Evolutionary conservation across 257 asterid genomes (phyloP).

Genomic region (Echium plantagineum): DNA sequence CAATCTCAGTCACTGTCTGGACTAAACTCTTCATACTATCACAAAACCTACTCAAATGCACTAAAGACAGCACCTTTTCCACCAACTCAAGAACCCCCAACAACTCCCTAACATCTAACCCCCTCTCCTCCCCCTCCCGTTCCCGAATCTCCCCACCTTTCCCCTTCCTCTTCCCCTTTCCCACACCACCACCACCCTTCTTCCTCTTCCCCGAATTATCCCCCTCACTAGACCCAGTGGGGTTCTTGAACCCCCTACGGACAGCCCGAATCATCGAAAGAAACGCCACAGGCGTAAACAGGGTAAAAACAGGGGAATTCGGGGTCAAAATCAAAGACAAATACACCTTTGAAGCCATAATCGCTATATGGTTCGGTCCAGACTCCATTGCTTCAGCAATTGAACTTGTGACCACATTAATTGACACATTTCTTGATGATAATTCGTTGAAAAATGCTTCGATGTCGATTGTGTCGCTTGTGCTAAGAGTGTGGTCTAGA

Average conservation of each 20-base stretch:
- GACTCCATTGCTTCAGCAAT: constrained; percentile 68
- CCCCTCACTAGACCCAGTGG: constrained; percentile 20
- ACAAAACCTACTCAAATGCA: constrained; percentile 76
- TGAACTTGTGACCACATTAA: constrained; percentile 23
- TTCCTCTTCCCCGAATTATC: constrained; percentile 28
- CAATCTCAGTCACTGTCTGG: constrained; percentile 67
- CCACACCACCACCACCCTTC: constrained; percentile 30
- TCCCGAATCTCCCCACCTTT: constrained; percentile 22
- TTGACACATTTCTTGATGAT: constrained; percentile 50
- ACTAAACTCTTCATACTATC: constrained; percentile 81
- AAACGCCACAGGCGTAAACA: constrained; percentile 84
- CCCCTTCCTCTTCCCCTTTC: constrained; percentile 23
- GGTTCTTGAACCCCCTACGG: constrained; percentile 51
- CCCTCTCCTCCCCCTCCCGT: constrained; percentile 29
- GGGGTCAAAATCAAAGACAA: constrained; percentile 64
- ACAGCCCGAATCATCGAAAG: constrained; percentile 55
- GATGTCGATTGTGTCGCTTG: constrained; percentile 46
- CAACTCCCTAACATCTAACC: constrained; percentile 43
- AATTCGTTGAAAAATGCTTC: constrained; percentile 45
- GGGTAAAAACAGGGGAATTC: constrained; percentile 75
- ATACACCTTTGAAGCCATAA: constrained; percentile 66
- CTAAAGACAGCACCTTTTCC: constrained; percentile 52
- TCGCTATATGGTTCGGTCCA: constrained; percentile 27
- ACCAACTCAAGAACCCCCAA: constrained; percentile 52
- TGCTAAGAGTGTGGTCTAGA: constrained; percentile 20